Evolutionary conservation across 2,329 filamentous ascomycete genomes (phyloP).

Genomic region (Fusarium albosuccineum): DNA sequence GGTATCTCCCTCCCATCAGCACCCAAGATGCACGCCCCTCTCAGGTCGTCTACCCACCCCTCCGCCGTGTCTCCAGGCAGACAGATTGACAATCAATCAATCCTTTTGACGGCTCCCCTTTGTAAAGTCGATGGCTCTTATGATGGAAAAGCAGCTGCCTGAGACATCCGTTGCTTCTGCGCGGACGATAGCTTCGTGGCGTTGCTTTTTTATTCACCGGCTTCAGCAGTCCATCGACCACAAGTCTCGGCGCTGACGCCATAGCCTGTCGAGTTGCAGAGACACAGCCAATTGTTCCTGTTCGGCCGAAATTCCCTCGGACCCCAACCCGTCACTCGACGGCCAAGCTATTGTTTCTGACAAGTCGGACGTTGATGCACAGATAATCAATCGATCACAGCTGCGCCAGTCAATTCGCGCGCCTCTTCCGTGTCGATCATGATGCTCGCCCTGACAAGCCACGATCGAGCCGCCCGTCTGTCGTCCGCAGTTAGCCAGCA

Average conservation of each 20-base stretch:
- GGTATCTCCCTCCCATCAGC: neutral
- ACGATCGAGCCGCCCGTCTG: constrained; percentile 30
- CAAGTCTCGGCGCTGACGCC: constrained; percentile 31
- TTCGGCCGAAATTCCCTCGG: constrained; percentile 7
- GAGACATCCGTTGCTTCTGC: constrained; percentile 24
- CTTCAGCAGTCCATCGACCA: constrained; percentile 6
- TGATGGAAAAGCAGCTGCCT: neutral
- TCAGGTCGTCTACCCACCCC: neutral
- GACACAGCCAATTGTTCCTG: constrained; percentile 3
- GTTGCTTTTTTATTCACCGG: constrained; percentile 40
- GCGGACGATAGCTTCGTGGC: constrained; percentile 9
- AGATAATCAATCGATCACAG: neutral
- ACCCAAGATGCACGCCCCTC: neutral
- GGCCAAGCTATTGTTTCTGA: constrained; percentile 13
- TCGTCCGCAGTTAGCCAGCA: neutral
- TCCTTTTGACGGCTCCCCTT: neutral
- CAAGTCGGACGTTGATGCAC: neutral
- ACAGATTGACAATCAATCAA: neutral
- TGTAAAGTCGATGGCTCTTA: neutral
- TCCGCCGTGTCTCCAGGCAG: neutral
- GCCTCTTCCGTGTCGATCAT: constrained; percentile 16
- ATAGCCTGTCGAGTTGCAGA: constrained; percentile 21
- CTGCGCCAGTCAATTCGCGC: neutral
- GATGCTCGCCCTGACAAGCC: constrained; percentile 16
- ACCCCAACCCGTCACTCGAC: neutral